Conservation (phyloP, 106 monocot genomes). For the Ottelia alismoides region DNA sequence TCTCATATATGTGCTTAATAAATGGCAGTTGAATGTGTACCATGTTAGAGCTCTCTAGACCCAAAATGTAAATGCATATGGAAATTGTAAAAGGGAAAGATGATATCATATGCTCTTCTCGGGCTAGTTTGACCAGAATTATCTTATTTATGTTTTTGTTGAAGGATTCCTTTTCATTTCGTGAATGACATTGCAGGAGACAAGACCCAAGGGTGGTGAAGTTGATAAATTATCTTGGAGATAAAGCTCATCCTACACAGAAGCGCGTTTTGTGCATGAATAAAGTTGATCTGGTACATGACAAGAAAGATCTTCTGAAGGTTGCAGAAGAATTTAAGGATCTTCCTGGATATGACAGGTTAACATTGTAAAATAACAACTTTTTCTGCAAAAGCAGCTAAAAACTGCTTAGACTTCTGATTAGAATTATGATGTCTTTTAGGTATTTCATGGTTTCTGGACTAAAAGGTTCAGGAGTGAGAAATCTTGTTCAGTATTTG, state of each 20-base stretch:
- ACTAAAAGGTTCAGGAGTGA: conserved; percentile 86
- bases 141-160: no score
- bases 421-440: no score
- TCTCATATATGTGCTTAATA: no score
- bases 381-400: conserved; percentile 1
- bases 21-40: no score
- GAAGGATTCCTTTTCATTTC: no score
- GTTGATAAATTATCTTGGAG: conserved; percentile 76
- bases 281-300: conserved; percentile 83
- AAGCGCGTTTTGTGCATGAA: conserved; percentile 94
- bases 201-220: conserved; percentile 69
- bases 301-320: conserved; percentile 83
- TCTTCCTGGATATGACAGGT: conserved; percentile 90
- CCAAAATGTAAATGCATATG: no score
- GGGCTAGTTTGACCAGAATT: no score
- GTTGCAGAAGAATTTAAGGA: conserved; percentile 89
- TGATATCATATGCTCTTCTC: no score
- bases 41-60: no score
- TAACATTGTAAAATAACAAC: background rate
- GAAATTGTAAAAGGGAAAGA: no score
- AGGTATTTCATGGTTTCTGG: conserved; percentile 98
- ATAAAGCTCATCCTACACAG: conserved; percentile 39
- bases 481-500: conserved; percentile 69
- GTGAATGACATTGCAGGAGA: conserved; percentile 23
- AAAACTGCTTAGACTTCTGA: no score